Conservation (phyloP, 1,284 basidiomycete genomes). For the Irpex sp. region DNA sequence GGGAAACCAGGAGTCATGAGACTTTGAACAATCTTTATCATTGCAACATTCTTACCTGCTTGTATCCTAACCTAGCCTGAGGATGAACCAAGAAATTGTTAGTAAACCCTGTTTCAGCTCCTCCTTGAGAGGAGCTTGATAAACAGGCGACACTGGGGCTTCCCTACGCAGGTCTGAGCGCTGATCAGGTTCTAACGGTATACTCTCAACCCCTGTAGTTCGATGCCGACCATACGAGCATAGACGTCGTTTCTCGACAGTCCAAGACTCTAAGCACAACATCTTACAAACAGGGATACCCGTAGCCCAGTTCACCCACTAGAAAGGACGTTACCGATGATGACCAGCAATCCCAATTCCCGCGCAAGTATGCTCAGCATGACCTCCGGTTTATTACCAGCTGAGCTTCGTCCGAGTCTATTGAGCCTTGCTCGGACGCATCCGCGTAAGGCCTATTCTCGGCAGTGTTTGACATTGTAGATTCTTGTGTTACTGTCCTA, state of each 20-base stretch:
- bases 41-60: slow-evolving; percentile 50
- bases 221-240: slow-evolving; percentile 23
- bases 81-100: slow-evolving; percentile 32
- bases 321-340: slow-evolving; percentile 71
- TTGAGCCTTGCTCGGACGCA: slow-evolving; percentile 23
- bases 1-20: too few species aligned
- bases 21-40: not conserved
- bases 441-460: slow-evolving; percentile 13
- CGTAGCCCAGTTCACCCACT: slow-evolving; percentile 78
- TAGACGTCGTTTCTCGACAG: not conserved
- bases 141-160: slow-evolving; percentile 70
- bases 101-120: slow-evolving; percentile 41
- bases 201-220: slow-evolving; percentile 76
- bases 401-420: slow-evolving; percentile 56
- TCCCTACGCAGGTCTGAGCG: slow-evolving; percentile 95
- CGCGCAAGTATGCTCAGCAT: slow-evolving; percentile 27
- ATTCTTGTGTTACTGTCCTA: not conserved
- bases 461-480: slow-evolving; percentile 17
- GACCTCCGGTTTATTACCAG: slow-evolving; percentile 44
- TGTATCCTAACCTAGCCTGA: slow-evolving; percentile 77
- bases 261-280: slow-evolving; percentile 20
- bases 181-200: slow-evolving; percentile 95
- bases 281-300: slow-evolving; percentile 61
- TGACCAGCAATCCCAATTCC: slow-evolving; percentile 30
- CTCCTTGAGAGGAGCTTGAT: slow-evolving; percentile 35